Evolutionary conservation across 805 yeast genomes (phyloP), one percentile per base, ranked within the genome.

Genomic region (Ogataea thermomethanolica): DNA sequence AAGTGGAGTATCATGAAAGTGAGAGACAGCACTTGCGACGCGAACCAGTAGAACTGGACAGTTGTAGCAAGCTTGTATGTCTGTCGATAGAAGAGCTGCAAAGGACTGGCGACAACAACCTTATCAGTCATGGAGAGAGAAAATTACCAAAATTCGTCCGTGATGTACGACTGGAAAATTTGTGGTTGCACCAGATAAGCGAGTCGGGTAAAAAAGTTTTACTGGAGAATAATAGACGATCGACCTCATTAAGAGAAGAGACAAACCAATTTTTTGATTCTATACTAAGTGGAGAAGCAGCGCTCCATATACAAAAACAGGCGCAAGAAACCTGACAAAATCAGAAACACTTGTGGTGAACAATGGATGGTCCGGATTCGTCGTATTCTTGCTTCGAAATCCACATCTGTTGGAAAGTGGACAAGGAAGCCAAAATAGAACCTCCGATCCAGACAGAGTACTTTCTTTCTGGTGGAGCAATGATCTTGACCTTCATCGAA

Each of bases 371-470:
- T 68, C 99, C 99, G 76, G 96, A 87, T 80, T 93, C 99, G 83
- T 93, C 99, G 85, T 93, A 93, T 81, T 93, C 99, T 79, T 93
- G 98, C 83, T 93, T 93, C 68, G 98, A 90, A 86, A 93, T 89
- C 99, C 99, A 93, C 98, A 93, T 91, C 78, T 93, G 98, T 81
- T 93, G 98, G 97, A 93, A 93, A 71, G 99, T 93, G 51, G 96
- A 87, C 70, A 93, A 83, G 47, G 97, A 89, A 56, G 99, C 96
- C 73, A 93, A 83, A 66, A 93, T 93, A 61, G 98, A 93, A 78
- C 99, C 99, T 81, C 99, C 99, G 56, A 93, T 93, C 99, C 99
- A 93, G 76, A 90, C 96, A 64, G 96, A 86, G 85, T 86, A 93
- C 76, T 93, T 93, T 76, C 99, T 84, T 76, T 93, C 99, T 58